A percentile compares a stretch with the other conserved stretches of the same genome.
phyloP scores from a whole-genome alignment of 352 stramenopile species.

The Phytophthora pisi region DNA sequence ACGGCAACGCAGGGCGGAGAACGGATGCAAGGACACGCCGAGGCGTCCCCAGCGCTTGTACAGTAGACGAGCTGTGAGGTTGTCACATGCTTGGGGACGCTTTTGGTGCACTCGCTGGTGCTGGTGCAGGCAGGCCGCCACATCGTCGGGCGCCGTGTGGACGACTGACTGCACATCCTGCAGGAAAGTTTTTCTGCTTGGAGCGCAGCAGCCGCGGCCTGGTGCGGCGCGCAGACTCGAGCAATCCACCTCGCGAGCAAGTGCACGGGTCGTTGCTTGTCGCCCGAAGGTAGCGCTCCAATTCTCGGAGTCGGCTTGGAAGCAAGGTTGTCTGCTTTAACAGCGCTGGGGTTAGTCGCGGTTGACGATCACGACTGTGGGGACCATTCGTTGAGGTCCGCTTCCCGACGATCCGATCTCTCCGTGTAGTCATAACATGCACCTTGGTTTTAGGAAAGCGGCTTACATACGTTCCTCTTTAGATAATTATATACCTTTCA shows the following conservation, averaged over 20 bases:
- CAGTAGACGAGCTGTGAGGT: not conserved
- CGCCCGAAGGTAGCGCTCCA: not conserved
- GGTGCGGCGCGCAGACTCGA: slow-evolving; percentile 4
- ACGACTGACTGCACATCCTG: slow-evolving; percentile 25
- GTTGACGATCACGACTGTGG: not conserved
- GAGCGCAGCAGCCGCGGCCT: slow-evolving; percentile 13
- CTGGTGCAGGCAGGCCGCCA: not conserved
- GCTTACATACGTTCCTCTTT: not conserved
- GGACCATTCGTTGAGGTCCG: slow-evolving; percentile 12
- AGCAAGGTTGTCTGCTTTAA: slow-evolving; percentile 1
- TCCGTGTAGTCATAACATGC: not conserved
- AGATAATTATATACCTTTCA: not conserved
- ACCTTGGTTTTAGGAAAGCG: not conserved
- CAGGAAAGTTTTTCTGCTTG: slow-evolving; percentile 32
- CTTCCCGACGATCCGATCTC: slow-evolving; percentile 2
- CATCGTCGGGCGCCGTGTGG: slow-evolving; percentile 2
- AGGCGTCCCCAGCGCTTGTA: slow-evolving; percentile 6
- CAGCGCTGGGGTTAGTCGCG: not conserved
- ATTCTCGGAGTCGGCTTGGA: too few species aligned
- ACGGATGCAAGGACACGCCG: slow-evolving; percentile 15
- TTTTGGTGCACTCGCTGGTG: slow-evolving; percentile 1
- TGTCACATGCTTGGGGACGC: slow-evolving; percentile 14
- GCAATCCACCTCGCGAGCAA: slow-evolving; percentile 17
- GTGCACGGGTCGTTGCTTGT: not conserved
- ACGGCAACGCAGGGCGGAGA: not conserved